Percentiles rank a stretch among this genome's conserved stretches.
phyloP scores from a whole-genome alignment of 257 asterid species.

The Rhazya stricta region DNA sequence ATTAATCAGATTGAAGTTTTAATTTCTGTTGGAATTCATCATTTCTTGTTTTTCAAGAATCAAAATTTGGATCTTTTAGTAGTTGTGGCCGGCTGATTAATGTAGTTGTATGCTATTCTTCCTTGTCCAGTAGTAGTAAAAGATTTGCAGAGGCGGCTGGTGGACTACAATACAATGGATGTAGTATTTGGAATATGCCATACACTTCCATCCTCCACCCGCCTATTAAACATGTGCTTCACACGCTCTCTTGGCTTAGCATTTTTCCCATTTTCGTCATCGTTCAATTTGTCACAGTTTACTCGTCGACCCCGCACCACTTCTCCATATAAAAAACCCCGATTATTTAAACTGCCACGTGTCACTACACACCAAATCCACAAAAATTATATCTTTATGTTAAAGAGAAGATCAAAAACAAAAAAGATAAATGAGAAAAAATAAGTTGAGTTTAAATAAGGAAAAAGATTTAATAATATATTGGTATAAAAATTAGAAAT shows the following conservation, averaged over 20 bases:
- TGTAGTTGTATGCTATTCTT: conserved; percentile 3
- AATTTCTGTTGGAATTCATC: neutral
- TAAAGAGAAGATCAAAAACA: no score
- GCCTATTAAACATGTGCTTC: neutral
- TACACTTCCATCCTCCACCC: conserved; percentile 11
- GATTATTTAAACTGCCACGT: no score
- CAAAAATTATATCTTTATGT: no score
- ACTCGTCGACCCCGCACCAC: neutral
- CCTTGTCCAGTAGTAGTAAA: conserved; percentile 9
- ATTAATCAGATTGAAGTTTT: neutral
- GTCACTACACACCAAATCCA: no score
- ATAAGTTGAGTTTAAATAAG: no score
- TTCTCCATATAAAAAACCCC: no score
- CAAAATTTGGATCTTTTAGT: conserved; percentile 6
- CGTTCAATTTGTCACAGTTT: neutral
- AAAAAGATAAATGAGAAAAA: no score
- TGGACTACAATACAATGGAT: conserved; percentile 22
- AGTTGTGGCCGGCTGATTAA: conserved; percentile 27
- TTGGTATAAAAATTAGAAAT: no score
- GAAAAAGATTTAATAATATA: no score
- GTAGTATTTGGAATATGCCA: conserved; percentile 28
- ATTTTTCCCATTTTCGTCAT: neutral
- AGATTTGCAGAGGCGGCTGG: conserved; percentile 23
- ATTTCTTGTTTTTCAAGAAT: neutral
- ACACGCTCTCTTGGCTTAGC: conserved; percentile 16